Evolutionary conservation across 331 rosid genomes (phyloP), one percentile per base, ranked within the genome.

Genomic region (Erythrophleum ivorense): DNA sequence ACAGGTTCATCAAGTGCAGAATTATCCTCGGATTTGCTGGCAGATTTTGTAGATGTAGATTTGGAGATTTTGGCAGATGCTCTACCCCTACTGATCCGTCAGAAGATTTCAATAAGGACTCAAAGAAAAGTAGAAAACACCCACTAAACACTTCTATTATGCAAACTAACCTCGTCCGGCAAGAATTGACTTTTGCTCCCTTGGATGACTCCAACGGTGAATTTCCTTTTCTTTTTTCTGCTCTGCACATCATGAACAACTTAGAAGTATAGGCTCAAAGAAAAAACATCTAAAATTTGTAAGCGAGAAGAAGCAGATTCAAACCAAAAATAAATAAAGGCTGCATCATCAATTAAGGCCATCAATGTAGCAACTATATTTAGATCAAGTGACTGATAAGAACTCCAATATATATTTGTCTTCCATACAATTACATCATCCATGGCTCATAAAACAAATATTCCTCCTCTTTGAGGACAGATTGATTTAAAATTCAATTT

Each of bases 151-250:
- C 52, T 69, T 72, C 57, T 14, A 40, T 59, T 11, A 77, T 40
- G 54, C 49, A 74, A 48, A 84, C 92, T 76, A 76, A 93, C 89
- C 88, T 78, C n/a, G 81, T 82, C 52, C 82, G 84, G 57, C 81
- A 43, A 63, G 87, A 60, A 52, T 57, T 40, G 43, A 36, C 57
- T 14, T 86, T 80, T 41, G 16, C 58, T 54, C 72, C 78, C 53
- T 84, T 86, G 14, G 71, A 70, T 19, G 84, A 54, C 80, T 79
- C 80, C 13, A 79, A 63, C 58, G 78, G 73, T 2, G 84, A 31
- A 53, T 75, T 85, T 70, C 76, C 64, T 46, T 78, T 80, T 31
- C 59, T 77, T 78, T 85, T 89, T 76, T 53, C 81, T 48, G 70
- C 81, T 75, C 93, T 89, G 86, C 86, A 85, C 65, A 77, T 82